Evolutionary conservation across 1,284 basidiomycete species (phyloP).

Genomic region (Pseudozyma pruni): DNA sequence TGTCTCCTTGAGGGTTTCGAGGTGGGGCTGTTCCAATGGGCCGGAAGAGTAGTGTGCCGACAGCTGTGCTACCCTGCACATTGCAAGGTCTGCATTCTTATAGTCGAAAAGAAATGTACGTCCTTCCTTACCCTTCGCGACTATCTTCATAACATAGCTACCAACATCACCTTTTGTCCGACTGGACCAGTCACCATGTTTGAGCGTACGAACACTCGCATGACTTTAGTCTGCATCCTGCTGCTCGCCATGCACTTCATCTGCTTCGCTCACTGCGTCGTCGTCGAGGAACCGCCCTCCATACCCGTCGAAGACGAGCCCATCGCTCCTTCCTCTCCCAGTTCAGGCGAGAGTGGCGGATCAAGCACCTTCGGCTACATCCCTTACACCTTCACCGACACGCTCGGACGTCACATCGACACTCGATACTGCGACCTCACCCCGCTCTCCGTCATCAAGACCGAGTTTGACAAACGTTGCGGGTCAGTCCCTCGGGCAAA

Average conservation of each 20-base stretch:
- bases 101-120: too few species aligned
- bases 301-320: not conserved
- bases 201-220: not conserved
- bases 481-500: not conserved
- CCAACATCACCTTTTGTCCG: too few species aligned
- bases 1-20: too few species aligned
- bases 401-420: not conserved
- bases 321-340: not conserved
- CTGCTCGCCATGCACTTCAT: not conserved
- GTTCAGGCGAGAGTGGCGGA: not conserved
- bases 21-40: too few species aligned
- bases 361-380: not conserved
- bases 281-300: not conserved
- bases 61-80: too few species aligned
- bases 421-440: not conserved
- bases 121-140: too few species aligned
- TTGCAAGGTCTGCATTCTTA: too few species aligned
- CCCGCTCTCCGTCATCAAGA: not conserved
- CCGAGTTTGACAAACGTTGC: conserved; percentile 6
- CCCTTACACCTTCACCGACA: not conserved
- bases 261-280: not conserved
- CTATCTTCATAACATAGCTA: too few species aligned
- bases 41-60: too few species aligned
- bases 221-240: not conserved
- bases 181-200: not conserved